A percentile compares a stretch with the other conserved stretches of the same genome.
Evolutionary conservation across 768 basidiomycete genomes (phyloP).

Genomic region (Russula ochroleuca): DNA sequence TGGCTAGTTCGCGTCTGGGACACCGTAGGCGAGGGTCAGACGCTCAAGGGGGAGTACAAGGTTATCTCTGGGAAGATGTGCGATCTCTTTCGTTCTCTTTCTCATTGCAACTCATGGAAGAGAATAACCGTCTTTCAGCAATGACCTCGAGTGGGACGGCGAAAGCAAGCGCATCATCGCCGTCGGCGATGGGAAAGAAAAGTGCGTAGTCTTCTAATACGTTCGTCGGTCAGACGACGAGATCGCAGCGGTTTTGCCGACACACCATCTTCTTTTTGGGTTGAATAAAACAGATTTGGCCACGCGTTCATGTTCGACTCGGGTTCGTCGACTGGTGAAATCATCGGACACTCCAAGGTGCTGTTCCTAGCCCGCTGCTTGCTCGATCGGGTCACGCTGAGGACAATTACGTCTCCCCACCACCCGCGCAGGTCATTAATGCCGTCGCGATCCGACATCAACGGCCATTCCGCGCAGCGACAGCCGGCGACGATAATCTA

Average conservation of each 20-base stretch:
- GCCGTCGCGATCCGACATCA: constrained; percentile 84
- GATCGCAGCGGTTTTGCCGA: not conserved
- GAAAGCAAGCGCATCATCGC: constrained; percentile 95
- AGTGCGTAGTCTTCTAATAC: constrained; percentile 42
- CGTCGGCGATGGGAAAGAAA: constrained; percentile 88
- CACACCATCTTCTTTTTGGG: not conserved
- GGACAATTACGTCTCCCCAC: constrained; percentile 1
- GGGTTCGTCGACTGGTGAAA: constrained; percentile 83
- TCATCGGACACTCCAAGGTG: constrained; percentile 87
- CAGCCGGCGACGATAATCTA: constrained; percentile 76
- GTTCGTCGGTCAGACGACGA: not conserved
- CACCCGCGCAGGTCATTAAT: constrained; percentile 62
- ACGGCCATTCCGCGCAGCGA: constrained; percentile 86
- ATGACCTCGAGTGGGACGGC: constrained; percentile 94
- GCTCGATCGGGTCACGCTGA: constrained; percentile 15
- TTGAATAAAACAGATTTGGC: constrained; percentile 54
- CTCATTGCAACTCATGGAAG: not conserved
- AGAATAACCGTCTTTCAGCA: constrained; percentile 42
- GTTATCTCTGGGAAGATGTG: constrained; percentile 64
- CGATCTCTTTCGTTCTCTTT: not conserved
- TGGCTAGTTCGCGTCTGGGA: constrained; percentile 86
- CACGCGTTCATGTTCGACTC: constrained; percentile 80
- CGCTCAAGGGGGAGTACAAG: constrained; percentile 76
- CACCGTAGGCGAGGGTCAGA: constrained; percentile 77
- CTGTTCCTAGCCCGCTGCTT: not conserved